phyloP scores from a whole-genome alignment of 1,139 yeast species.

The Blastobotrys malaysiensis region DNA sequence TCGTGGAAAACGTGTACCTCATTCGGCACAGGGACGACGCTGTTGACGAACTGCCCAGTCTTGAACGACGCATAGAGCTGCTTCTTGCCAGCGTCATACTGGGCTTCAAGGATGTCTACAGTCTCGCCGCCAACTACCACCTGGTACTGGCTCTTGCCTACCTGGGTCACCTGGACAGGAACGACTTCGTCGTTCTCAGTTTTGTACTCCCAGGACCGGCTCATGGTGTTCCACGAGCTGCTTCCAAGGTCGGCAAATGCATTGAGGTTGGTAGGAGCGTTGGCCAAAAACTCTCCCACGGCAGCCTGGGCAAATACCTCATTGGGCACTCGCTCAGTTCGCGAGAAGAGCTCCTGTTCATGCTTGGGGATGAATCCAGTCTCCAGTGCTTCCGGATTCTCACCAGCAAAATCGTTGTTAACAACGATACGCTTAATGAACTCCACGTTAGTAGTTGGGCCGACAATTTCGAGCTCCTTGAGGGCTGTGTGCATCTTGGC shows the following conservation, averaged over 20 bases:
- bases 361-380: constrained; percentile 34
- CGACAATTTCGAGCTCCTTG: constrained; percentile 32
- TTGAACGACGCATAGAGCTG: constrained; percentile 19
- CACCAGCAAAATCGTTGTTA: constrained; percentile 28
- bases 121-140: constrained; percentile 14
- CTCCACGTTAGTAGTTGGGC: constrained; percentile 34
- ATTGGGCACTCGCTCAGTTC: constrained; percentile 18
- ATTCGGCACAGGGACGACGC: constrained; percentile 25
- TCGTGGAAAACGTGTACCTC: constrained; percentile 30
- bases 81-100: neutral
- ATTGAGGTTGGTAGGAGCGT: constrained; percentile 8
- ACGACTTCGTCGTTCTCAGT: constrained; percentile 6
- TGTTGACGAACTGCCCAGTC: constrained; percentile 26
- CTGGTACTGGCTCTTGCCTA: constrained; percentile 12
- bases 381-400: constrained; percentile 29
- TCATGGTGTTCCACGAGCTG: constrained; percentile 13
- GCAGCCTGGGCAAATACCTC: constrained; percentile 33
- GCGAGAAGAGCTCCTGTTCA: constrained; percentile 22
- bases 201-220: constrained; percentile 12
- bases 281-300: constrained; percentile 21
- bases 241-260: constrained; percentile 14
- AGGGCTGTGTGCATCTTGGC: constrained; percentile 29
- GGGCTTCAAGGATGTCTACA: constrained; percentile 8
- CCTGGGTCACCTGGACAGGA: constrained; percentile 15
- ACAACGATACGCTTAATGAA: constrained; percentile 30